These are phyloP conservation scores for Warburgia ugandensis DNA, from an alignment of 164 flowering plant genomes.

Conservation along the genomic window DNA sequence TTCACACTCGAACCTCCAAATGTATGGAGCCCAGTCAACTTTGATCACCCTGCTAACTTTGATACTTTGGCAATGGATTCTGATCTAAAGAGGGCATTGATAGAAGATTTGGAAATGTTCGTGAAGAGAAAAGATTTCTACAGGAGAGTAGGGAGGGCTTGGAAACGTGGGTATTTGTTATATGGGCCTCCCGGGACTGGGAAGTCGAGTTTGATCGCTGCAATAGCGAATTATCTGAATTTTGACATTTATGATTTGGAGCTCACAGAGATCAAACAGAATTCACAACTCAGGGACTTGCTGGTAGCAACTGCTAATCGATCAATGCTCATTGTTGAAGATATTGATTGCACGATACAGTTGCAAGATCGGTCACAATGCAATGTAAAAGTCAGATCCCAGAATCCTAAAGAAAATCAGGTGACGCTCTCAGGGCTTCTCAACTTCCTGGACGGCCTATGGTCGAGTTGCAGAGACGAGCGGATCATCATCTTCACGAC, in stretches of 20 bases:
- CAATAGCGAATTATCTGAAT: too few relatives aligned
- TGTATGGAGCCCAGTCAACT: constrained; percentile 15
- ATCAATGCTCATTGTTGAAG: too few relatives aligned
- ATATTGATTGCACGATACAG: constrained; percentile 31
- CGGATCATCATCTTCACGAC: constrained; percentile 45
- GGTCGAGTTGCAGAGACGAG: constrained; percentile 47
- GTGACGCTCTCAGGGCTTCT: constrained; percentile 38
- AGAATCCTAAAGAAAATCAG: constrained; percentile 7
- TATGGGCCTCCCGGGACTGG: too few relatives aligned
- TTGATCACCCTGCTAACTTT: constrained; percentile 58
- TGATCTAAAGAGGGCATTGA: constrained; percentile 27
- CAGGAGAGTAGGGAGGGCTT: constrained; percentile 75
- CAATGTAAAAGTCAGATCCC: too few relatives aligned
- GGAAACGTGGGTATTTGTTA: too few relatives aligned
- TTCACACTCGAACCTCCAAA: constrained; percentile 10
- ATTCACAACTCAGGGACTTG: constrained; percentile 43
- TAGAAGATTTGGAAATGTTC: constrained; percentile 58
- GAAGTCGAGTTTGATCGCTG: too few relatives aligned
- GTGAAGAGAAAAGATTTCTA: constrained; percentile 72
- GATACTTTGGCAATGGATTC: constrained; percentile 62
- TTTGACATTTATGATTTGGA: constrained; percentile 55
- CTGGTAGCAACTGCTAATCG: constrained; percentile 33
- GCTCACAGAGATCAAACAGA: constrained; percentile 33
- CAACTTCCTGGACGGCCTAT: constrained; percentile 34
- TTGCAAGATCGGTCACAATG: constrained; percentile 18